Conservation (phyloP, 2,329 filamentous ascomycete genomes). For the Monosporascus ibericus region DNA sequence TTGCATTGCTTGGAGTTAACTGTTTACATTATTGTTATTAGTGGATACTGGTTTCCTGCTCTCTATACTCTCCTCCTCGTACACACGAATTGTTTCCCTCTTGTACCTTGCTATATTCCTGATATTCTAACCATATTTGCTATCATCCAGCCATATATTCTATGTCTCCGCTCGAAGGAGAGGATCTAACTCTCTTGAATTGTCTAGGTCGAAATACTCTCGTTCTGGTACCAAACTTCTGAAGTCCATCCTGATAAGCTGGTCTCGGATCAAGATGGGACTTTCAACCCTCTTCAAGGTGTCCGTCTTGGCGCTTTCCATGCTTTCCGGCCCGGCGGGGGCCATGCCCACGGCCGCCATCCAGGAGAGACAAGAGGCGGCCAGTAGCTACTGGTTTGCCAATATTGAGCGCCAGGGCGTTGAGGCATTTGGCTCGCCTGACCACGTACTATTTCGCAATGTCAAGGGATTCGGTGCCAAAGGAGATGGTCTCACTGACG, state of each 20-base stretch:
- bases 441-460: slow-evolving; percentile 71
- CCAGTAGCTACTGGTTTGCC: slow-evolving; percentile 64
- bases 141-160: not conserved
- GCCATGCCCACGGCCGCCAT: slow-evolving; percentile 14
- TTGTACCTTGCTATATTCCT: not conserved
- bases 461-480: slow-evolving; percentile 70
- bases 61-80: not conserved
- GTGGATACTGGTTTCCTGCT: not conserved
- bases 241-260: slow-evolving; percentile 20
- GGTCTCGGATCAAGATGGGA: slow-evolving; percentile 26
- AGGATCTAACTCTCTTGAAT: slow-evolving; percentile 2
- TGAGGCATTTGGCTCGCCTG: slow-evolving; percentile 53
- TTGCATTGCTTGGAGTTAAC: too few species aligned
- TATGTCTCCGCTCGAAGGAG: not conserved
- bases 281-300: slow-evolving; percentile 23
- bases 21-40: too few species aligned
- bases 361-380: slow-evolving; percentile 20
- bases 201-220: slow-evolving; percentile 10
- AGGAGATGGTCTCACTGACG: slow-evolving; percentile 66
- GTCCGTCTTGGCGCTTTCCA: slow-evolving; percentile 19
- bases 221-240: slow-evolving; percentile 11
- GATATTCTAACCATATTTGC: not conserved
- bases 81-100: not conserved
- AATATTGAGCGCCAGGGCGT: slow-evolving; percentile 63
- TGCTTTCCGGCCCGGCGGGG: slow-evolving; percentile 14